Evolutionary conservation across 768 basidiomycete genomes (phyloP), one percentile per base, ranked within the genome.

Genomic region (Naganishia antarctica): DNA sequence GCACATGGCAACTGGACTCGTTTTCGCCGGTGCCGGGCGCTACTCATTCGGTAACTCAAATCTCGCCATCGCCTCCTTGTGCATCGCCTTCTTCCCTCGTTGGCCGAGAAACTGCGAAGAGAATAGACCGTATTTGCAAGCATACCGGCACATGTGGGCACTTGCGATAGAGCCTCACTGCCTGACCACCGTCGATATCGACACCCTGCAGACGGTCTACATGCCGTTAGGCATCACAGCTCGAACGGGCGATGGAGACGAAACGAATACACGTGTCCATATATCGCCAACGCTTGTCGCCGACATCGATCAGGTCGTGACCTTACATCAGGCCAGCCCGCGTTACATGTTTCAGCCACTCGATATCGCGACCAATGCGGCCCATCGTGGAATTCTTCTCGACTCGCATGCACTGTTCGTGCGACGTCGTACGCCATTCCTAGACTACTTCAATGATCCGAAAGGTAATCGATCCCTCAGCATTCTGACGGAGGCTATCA

Each of bases 161-260:
- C 82, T 99, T 46, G 94, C 96, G 0, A 87, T 89, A 5, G 94
- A 99, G 71, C 96, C 96, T 4, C 80, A 94, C 50, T 97, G 94
- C 73, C 81, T 99, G 18, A 83, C 92, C 40, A 90, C 91, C 0
- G 84, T 90, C 31, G 96, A 99, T 70, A 90, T 96, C 31, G 92
- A 97, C 70, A 90, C 89, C 2, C 83, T 84, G 3, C 90, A 96
- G 74, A 86, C 91, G 0, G 90, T 94, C 25, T 94, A 92, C 74
- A 83, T 99, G 0, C 96, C 93, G 0, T 83, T 97, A 71, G 93
- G 91, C 77, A 84, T 97, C 67, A 57, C 34, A 3, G 86, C 85
- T 32, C 82, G 89, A 68, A 84, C 81, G 68, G 90, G 91, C 66
- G 84, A 82, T 13, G 80, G 81, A 31, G 82, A 67, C 37, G 50